A percentile compares a stretch with the other conserved stretches of the same genome.
These are phyloP conservation scores for Macrotyloma uniflorum DNA, from an alignment of 306 rosid species.

Conservation along the genomic window DNA sequence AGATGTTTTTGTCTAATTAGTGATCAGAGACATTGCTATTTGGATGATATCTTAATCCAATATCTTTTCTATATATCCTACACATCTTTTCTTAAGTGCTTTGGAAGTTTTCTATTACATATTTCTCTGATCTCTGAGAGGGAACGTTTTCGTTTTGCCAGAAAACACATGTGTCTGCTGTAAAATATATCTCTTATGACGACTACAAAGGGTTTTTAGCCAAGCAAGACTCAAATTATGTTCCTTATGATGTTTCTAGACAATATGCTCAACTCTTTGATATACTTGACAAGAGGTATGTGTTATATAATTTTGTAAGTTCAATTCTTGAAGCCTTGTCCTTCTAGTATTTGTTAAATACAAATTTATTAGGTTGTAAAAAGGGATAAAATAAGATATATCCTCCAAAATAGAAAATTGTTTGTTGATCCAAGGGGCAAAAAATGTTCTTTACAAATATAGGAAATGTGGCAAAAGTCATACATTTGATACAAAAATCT, in stretches of 20 bases:
- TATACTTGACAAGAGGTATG: conserved; percentile 74
- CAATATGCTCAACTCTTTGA: conserved; percentile 79
- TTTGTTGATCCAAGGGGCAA: too few relatives aligned
- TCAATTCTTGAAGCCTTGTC: too few relatives aligned
- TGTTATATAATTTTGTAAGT: too few relatives aligned
- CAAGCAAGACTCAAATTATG: conserved; percentile 70
- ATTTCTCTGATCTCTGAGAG: conserved; percentile 20
- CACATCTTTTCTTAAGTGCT: neutral
- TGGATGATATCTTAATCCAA: neutral
- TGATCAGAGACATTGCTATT: neutral
- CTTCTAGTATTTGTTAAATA: too few relatives aligned
- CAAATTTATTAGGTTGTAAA: too few relatives aligned
- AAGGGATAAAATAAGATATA: too few relatives aligned
- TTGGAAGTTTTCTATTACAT: too few relatives aligned
- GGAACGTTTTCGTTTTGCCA: conserved; percentile 40
- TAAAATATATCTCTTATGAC: conserved; percentile 75
- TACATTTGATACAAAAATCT: too few relatives aligned
- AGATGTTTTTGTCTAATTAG: neutral
- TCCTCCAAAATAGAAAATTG: too few relatives aligned
- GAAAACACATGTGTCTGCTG: conserved; percentile 93
- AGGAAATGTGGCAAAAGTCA: too few relatives aligned
- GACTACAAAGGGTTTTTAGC: conserved; percentile 72
- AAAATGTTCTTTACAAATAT: too few relatives aligned
- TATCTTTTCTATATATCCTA: too few relatives aligned
- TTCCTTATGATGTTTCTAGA: conserved; percentile 75